Evolutionary conservation across 768 basidiomycete genomes (phyloP).

Genomic region (Mycena kentingensis): DNA sequence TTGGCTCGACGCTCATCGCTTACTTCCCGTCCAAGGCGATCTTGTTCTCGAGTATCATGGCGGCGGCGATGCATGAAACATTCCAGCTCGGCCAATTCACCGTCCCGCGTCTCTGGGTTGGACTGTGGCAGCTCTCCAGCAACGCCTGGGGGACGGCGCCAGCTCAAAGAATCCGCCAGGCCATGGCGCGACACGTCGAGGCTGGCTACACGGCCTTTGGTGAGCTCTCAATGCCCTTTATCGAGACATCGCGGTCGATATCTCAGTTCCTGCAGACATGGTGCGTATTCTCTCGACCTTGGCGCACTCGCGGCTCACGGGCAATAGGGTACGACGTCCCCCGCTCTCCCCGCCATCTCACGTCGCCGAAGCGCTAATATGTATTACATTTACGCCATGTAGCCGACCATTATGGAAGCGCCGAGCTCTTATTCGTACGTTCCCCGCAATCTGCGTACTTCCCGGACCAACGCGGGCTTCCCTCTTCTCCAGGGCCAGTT

Average conservation of each 20-base stretch:
- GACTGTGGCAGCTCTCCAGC: conserved; percentile 22
- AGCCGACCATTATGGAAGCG: conserved; percentile 89
- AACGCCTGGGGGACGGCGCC: conserved; percentile 21
- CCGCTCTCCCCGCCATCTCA: not conserved
- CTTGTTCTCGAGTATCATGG: not conserved
- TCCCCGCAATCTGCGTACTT: conserved; percentile 7
- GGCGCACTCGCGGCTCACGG: no score
- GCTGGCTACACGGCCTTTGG: conserved; percentile 10
- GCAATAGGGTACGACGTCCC: conserved; percentile 9
- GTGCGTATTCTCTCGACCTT: not conserved
- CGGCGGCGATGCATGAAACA: conserved; percentile 12
- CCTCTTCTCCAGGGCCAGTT: conserved; percentile 62
- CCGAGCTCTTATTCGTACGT: conserved; percentile 79
- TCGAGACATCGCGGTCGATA: not conserved
- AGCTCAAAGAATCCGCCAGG: conserved; percentile 15
- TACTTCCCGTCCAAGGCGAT: no score
- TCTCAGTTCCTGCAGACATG: conserved; percentile 6
- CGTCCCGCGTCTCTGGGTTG: conserved; percentile 15
- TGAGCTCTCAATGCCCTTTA: not conserved
- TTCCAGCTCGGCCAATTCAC: conserved; percentile 18
- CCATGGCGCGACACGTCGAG: conserved; percentile 12
- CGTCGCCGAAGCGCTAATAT: not conserved
- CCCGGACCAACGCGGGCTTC: not conserved
- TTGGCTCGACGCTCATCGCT: no score
- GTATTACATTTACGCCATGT: conserved; percentile 5